Evolutionary conservation across 768 basidiomycete genomes (phyloP).

Genomic region (Mycena amicta): DNA sequence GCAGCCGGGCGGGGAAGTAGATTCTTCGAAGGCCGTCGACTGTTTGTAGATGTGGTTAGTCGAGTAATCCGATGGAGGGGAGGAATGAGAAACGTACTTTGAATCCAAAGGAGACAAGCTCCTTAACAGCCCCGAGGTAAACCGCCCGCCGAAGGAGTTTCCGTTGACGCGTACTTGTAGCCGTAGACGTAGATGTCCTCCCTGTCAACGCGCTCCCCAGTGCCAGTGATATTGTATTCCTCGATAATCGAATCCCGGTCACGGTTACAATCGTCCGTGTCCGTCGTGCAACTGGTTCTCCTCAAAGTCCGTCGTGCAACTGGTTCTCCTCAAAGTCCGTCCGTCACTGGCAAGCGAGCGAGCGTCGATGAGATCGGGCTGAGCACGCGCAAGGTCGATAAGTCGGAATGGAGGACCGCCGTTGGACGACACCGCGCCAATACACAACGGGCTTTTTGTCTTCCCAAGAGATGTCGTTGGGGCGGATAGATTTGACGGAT

Average conservation of each 20-base stretch:
- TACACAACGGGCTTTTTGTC: conserved; percentile 1
- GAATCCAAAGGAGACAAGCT: conserved; percentile 2
- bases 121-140: neutral
- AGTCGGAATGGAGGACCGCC: conserved; percentile 5
- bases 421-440: conserved; percentile 9
- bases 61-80: neutral
- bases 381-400: neutral
- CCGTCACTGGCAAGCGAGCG: too few relatives aligned
- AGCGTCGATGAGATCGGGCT: conserved; percentile 9
- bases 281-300: neutral
- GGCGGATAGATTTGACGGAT: neutral
- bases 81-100: neutral
- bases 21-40: neutral
- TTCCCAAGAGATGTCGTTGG: conserved; percentile 8
- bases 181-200: neutral
- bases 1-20: neutral
- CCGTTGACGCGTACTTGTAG: conserved; percentile 10
- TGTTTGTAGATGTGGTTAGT: too few relatives aligned
- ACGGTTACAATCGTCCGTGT: neutral
- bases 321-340: neutral
- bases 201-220: neutral
- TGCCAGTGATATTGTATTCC: conserved; percentile 9
- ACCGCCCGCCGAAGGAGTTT: conserved; percentile 4
- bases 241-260: neutral
- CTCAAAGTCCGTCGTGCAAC: conserved; percentile 1